Conservation (phyloP, 2,329 filamentous ascomycete genomes). For the Fusarium pilosicola region DNA sequence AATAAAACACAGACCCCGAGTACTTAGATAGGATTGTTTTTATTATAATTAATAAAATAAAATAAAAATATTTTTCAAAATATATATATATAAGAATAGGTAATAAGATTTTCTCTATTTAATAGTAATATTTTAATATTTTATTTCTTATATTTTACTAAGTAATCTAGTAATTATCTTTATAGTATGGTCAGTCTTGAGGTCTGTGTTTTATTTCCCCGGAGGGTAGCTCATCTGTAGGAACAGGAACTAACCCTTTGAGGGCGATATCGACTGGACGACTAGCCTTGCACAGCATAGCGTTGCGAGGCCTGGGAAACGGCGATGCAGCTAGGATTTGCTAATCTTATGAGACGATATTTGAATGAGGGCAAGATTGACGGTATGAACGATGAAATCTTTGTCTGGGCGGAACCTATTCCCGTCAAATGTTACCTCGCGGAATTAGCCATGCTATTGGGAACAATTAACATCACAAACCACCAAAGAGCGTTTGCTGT, state of each 20-base stretch:
- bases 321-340: slow-evolving; percentile 2
- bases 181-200: no score
- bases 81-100: no score
- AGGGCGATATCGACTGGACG: background rate
- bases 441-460: background rate
- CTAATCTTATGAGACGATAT: background rate
- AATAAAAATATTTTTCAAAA: no score
- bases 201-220: no score
- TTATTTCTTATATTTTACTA: no score
- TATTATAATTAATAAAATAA: no score
- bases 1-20: no score
- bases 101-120: no score
- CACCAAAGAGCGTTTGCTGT: background rate
- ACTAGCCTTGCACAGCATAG: slow-evolving; percentile 1
- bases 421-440: background rate
- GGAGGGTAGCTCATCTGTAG: background rate
- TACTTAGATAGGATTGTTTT: no score
- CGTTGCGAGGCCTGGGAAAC: background rate
- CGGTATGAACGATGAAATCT: slow-evolving; percentile 2
- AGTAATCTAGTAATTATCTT: no score
- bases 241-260: slow-evolving; percentile 8
- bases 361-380: slow-evolving; percentile 4
- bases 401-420: slow-evolving; percentile 1
- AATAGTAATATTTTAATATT: no score
- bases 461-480: background rate